Base-by-base conservation (phyloP, 148 eudicot genomes). In the Rhododendron griersonianum region DNA sequence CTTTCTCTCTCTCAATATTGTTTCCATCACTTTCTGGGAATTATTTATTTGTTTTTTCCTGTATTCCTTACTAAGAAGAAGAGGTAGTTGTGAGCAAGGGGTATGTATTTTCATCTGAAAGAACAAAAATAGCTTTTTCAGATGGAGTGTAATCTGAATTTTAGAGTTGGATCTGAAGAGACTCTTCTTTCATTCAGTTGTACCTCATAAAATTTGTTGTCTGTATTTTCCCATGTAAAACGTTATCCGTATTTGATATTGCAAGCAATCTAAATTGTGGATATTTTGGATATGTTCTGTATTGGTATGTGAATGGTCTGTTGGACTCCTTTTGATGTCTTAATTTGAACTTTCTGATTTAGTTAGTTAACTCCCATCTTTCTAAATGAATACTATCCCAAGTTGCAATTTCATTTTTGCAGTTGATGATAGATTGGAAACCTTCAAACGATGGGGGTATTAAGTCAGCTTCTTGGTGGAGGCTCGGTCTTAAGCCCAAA, bases 61-160 rank as follows among this genome's bases (percentile, higher is more conserved):
- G 0, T 11, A 53, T 50, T 53, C 16, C 39, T 2, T 13, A 16
- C 5, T 28, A 83, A 69, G 78, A 47, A 65, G 53, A 83, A n/a
- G 19, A n/a, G 41, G 55, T n/a, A 44, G 67, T 83, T n/a, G 10
- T 44, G 77, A n/a, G 77, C 16, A 21, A 80, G 83, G 57, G 47
- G 69, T 9, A 48, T 80, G 67, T 69, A 35, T 16, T 67, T 16
- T 81, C 37, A 51, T 81, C 39, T 74, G 78, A 51, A 81, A 81
- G 81, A 71, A 55, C 57, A 21, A 61, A 61, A 15, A 65, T 80
- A 78, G 83, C 87, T 47, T 80, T 41, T 78, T 81, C 84, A 59
- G 71, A 81, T 57, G 71, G 65, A 61, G 74, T 82, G 84, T 59
- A 82, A 82, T 82, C 50, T 11, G 4, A 82, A 23, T 39, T n/a